Conservation (phyloP, 169 alveolate genomes). For the Cryptosporidium meleagridis region DNA sequence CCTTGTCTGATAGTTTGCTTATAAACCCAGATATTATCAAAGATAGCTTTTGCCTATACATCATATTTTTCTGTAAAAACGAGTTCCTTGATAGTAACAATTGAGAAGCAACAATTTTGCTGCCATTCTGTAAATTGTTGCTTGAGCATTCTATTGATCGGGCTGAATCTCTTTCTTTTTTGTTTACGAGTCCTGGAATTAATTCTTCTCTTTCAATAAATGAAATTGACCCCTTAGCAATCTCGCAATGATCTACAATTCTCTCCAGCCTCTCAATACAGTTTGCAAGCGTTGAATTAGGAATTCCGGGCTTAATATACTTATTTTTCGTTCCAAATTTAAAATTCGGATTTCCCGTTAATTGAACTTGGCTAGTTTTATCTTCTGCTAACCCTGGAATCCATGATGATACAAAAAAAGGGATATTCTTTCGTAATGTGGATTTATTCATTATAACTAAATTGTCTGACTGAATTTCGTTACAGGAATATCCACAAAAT, state of each 20-base stretch:
- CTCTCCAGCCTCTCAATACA: slow-evolving; percentile 53
- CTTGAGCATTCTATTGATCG: no score
- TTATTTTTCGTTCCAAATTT: not conserved
- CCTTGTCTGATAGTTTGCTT: not conserved
- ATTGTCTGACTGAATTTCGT: not conserved
- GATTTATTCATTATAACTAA: not conserved
- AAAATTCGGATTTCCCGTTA: not conserved
- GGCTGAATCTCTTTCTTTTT: not conserved
- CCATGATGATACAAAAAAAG: slow-evolving; percentile 27
- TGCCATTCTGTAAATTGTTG: not conserved
- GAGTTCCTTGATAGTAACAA: slow-evolving; percentile 14
- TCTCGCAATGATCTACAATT: slow-evolving; percentile 41
- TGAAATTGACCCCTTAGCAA: slow-evolving; percentile 31
- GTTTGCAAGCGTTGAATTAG: not conserved
- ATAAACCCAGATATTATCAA: not conserved
- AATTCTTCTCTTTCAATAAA: slow-evolving; percentile 49
- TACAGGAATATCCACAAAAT: not conserved
- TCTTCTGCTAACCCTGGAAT: not conserved
- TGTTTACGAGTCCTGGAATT: not conserved
- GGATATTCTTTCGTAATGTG: slow-evolving; percentile 4
- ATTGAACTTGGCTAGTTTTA: not conserved
- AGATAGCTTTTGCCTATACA: slow-evolving; percentile 42
- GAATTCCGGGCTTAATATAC: not conserved
- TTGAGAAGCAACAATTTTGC: slow-evolving; percentile 7
- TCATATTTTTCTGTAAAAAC: slow-evolving; percentile 31